Percentiles rank a stretch among this genome's conserved stretches.
Conservation (phyloP, 805 yeast species). For the Starmerella scarabaei region DNA sequence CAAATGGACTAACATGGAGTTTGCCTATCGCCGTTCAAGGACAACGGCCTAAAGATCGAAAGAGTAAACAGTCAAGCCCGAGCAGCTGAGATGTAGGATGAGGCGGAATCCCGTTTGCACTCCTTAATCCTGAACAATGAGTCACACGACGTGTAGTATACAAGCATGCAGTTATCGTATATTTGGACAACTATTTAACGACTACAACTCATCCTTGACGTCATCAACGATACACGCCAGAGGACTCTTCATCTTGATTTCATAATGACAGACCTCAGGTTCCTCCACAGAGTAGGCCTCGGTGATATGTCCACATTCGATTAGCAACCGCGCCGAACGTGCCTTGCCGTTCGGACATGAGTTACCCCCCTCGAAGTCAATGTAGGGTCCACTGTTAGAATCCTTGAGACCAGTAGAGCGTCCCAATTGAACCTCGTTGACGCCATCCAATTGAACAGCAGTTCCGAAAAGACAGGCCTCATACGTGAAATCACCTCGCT, state of each 20-base stretch:
- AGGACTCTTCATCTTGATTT: conserved; percentile 28
- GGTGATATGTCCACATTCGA: conserved; percentile 53
- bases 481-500: conserved; percentile 57
- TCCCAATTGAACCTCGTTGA: conserved; percentile 45
- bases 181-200: neutral
- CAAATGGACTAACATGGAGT: too few species aligned
- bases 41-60: too few species aligned
- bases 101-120: too few species aligned
- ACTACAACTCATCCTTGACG: conserved; percentile 13
- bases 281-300: conserved; percentile 59
- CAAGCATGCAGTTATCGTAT: too few species aligned
- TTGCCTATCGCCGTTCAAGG: too few species aligned
- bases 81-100: too few species aligned
- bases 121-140: too few species aligned
- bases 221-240: conserved; percentile 14
- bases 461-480: conserved; percentile 45
- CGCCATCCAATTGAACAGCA: conserved; percentile 36
- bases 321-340: conserved; percentile 51
- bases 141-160: too few species aligned
- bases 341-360: conserved; percentile 92
- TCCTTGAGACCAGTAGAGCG: conserved; percentile 20
- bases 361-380: conserved; percentile 48
- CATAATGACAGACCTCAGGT: conserved; percentile 78
- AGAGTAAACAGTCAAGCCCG: too few species aligned
- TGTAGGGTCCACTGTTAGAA: conserved; percentile 25